These are phyloP conservation scores for Coemansia brasiliensis DNA, from an alignment of 192 early-diverging fungal species.

Conservation along the genomic window DNA sequence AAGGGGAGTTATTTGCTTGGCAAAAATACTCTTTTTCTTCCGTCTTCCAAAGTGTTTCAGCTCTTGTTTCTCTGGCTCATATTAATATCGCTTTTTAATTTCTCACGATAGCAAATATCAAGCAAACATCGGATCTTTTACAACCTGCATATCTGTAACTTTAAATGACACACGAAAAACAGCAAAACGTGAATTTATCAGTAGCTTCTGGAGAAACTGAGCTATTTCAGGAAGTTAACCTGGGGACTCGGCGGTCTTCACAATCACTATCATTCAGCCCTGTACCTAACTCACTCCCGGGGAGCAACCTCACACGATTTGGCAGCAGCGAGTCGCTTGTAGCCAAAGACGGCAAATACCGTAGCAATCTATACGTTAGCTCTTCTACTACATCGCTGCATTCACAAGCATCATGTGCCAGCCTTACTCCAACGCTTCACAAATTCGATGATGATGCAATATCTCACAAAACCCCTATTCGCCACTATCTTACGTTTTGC, in stretches of 20 bases:
- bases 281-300: not conserved
- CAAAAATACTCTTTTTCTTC: not conserved
- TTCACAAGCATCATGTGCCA: not conserved
- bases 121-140: no score
- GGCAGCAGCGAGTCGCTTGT: conserved; percentile 28
- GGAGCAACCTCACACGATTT: conserved; percentile 5
- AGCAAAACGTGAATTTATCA: not conserved
- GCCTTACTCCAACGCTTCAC: not conserved
- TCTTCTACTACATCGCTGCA: conserved; percentile 9
- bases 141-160: not conserved
- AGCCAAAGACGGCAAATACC: not conserved
- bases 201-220: not conserved
- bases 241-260: not conserved
- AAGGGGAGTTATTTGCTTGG: not conserved
- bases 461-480: not conserved
- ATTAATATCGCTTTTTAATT: no score
- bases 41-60: not conserved
- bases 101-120: no score
- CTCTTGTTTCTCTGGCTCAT: no score
- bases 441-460: not conserved
- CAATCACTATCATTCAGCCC: conserved; percentile 8
- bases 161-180: not conserved
- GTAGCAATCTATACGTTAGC: not conserved
- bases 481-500: conserved; percentile 22
- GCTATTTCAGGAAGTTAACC: conserved; percentile 1